These are phyloP conservation scores for Pichia sp. DNA, from an alignment of 1,139 yeast species.

Conservation along the genomic window DNA sequence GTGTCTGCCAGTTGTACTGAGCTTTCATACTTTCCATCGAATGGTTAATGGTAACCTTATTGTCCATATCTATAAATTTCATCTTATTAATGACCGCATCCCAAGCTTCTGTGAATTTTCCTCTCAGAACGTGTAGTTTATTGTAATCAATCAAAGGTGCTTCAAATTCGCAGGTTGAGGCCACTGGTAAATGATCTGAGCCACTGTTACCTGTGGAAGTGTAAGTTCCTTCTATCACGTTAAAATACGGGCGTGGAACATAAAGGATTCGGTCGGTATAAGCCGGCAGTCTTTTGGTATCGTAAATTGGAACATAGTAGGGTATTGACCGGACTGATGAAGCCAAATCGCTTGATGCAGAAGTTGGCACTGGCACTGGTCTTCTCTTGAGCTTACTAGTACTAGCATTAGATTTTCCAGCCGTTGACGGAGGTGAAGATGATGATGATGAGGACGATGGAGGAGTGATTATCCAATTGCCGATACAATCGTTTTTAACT, in stretches of 20 bases:
- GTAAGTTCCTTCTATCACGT: slow-evolving; percentile 36
- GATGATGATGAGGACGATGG: slow-evolving; percentile 2
- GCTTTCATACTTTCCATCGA: not conserved
- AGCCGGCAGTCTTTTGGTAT: slow-evolving; percentile 62
- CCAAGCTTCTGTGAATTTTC: slow-evolving; percentile 20
- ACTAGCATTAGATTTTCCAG: not conserved
- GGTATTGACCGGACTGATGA: slow-evolving; percentile 33
- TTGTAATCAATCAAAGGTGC: slow-evolving; percentile 46
- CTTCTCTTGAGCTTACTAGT: slow-evolving; percentile 5
- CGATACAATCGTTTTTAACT: slow-evolving; percentile 37
- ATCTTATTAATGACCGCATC: slow-evolving; percentile 21
- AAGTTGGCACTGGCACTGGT: slow-evolving; percentile 7
- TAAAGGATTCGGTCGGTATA: slow-evolving; percentile 71
- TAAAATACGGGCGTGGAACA: slow-evolving; percentile 36
- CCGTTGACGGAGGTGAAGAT: not conserved
- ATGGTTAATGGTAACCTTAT: slow-evolving; percentile 1
- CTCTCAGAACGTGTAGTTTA: slow-evolving; percentile 10
- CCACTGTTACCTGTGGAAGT: slow-evolving; percentile 39
- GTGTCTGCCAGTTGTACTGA: not conserved
- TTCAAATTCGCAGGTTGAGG: slow-evolving; percentile 44
- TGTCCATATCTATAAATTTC: slow-evolving; percentile 17
- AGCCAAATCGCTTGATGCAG: not conserved
- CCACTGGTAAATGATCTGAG: slow-evolving; percentile 78
- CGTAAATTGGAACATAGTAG: slow-evolving; percentile 36
- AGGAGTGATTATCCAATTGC: slow-evolving; percentile 10